phyloP scores from a whole-genome alignment of 2,329 filamentous ascomycete genomes.

The Sporothrix mexicana region DNA sequence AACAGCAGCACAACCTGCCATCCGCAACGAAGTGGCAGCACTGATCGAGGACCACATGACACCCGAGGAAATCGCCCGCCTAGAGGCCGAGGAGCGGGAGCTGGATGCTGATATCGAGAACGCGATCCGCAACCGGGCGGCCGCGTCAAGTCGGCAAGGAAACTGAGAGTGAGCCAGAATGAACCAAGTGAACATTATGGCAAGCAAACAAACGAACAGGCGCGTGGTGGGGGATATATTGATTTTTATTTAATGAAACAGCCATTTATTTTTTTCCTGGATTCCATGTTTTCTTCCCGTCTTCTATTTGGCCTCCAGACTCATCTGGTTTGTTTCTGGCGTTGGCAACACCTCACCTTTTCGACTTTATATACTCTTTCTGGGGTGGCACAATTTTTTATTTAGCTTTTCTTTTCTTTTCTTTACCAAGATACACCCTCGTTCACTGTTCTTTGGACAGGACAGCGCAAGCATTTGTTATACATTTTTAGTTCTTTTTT shows the following conservation, averaged over 20 bases:
- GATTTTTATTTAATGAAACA: conserved; percentile 14
- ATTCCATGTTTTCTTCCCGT: not conserved
- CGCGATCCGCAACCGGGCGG: conserved; percentile 39
- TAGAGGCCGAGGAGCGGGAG: conserved; percentile 64
- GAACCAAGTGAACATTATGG: not conserved
- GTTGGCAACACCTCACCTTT: not conserved
- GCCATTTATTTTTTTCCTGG: not conserved
- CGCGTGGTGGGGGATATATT: not conserved
- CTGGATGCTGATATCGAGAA: conserved; percentile 63
- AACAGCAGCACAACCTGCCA: not conserved
- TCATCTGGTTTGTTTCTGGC: not conserved
- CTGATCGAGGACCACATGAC: conserved; percentile 68
- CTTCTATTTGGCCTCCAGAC: not conserved
- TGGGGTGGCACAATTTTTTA: not conserved
- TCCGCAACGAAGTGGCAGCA: conserved; percentile 36
- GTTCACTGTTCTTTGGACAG: conserved; percentile 29
- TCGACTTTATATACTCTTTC: not conserved
- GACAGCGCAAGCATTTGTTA: conserved; percentile 3
- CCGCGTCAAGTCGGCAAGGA: conserved; percentile 8
- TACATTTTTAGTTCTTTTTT: not conserved
- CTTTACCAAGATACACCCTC: conserved; percentile 22
- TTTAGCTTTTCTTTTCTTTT: conserved; percentile 1
- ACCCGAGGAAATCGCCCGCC: conserved; percentile 57
- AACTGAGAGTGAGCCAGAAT: not conserved
- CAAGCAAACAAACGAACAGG: not conserved